Evolutionary conservation across 805 yeast species (phyloP), one percentile per base, ranked within the genome.

Genomic region (Ogataea trehaloabstinens): DNA sequence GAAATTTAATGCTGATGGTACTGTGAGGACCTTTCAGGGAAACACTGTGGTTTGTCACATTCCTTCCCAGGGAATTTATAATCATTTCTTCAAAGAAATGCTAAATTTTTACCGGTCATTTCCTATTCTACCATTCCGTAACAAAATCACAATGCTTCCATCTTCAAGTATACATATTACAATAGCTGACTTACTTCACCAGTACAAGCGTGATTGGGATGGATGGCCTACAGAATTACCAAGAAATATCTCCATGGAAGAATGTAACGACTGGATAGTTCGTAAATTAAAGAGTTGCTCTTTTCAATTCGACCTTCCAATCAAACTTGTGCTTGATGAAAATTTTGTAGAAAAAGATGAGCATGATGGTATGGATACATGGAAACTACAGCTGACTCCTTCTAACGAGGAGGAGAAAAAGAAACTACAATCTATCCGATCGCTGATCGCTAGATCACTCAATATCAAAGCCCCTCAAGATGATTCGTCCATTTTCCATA

Each of bases 301-400:
- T 17, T 35, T 41, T 15, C 25, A 34, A 7, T 24, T 48, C 5
- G 42, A 42, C 4, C 38, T 45, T 22, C 52, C 52, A 12, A 38
- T 48, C n/a, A 36, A 34, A 28, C 25, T 48, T 24, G 39, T 35
- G 15, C 44, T 39, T 15, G 50, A 45, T 31, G 16, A 13, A n/a
- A 22, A 34, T 20, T 43, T 37, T 34, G 34, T 36, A 12, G 44
- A 39, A 24, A 36, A 45, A 28, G n/a, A 31, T 8, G 17, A 16
- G 2, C 48, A 48, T 19, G 45, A 46, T 12, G 38, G 45, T 3
- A 37, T 36, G 43, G 52, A 45, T 18, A 48, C 52, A 11, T 48
- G 52, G 52, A 48, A 48, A 28, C 37, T 48, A 17, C 44, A 38
- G 8, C 28, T 48, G 19, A 13, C 38, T 11, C 52, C 52, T 2